Conservation (phyloP, 1,284 basidiomycete species). For the Sparassis latifolia region DNA sequence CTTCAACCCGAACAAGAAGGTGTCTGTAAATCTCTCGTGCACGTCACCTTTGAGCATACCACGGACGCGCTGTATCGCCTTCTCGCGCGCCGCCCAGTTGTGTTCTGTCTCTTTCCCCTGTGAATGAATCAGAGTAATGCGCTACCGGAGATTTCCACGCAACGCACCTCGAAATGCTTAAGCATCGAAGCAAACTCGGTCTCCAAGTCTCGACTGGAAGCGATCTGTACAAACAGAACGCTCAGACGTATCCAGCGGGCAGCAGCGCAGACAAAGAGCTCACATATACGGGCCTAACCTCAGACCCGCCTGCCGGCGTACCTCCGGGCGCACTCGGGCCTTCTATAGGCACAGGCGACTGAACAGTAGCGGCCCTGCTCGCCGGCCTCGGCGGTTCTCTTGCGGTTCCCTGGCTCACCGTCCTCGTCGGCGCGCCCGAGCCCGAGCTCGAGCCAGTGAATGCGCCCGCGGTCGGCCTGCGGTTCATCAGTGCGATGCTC, state of each 20-base stretch:
- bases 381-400: constrained; percentile 46
- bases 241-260: constrained; percentile 1
- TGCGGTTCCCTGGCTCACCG: constrained; percentile 41
- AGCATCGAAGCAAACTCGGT: constrained; percentile 77
- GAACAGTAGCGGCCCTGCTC: constrained; percentile 44
- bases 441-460: constrained; percentile 6
- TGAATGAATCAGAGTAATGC: constrained; percentile 2
- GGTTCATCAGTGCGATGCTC: constrained; percentile 54
- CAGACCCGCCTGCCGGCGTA: constrained; percentile 34
- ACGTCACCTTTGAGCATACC: constrained; percentile 90
- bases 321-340: constrained; percentile 24
- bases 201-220: constrained; percentile 81
- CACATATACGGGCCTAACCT: constrained; percentile 69
- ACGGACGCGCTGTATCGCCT: constrained; percentile 71
- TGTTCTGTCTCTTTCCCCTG: constrained; percentile 95
- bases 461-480: constrained; percentile 33
- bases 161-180: constrained; percentile 70
- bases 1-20: constrained; percentile 73
- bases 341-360: constrained; percentile 33
- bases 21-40: constrained; percentile 64
- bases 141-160: constrained; percentile 7
- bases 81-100: constrained; percentile 89
- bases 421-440: constrained; percentile 30
- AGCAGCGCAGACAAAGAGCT: constrained; percentile 21
- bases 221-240: constrained; percentile 49